Evolutionary conservation across 805 yeast genomes (phyloP).

Genomic region (Starmerella vaccinii): DNA sequence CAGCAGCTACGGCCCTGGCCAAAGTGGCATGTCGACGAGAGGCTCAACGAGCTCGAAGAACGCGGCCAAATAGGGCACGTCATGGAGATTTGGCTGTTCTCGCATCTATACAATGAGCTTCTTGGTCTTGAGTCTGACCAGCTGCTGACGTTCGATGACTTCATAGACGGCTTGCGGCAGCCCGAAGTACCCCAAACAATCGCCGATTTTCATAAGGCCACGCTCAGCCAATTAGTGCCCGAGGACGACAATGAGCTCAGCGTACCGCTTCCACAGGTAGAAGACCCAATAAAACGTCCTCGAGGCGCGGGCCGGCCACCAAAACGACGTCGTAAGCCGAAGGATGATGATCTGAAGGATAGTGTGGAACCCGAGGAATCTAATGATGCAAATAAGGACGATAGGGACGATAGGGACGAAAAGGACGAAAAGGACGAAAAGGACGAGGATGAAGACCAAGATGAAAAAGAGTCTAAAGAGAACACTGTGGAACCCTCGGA

Average conservation of each 20-base stretch:
- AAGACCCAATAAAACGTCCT: constrained; percentile 21
- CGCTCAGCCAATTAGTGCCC: constrained; percentile 46
- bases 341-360: constrained; percentile 14
- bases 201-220: constrained; percentile 59
- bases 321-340: constrained; percentile 1
- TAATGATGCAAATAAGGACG: constrained; percentile 23
- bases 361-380: constrained; percentile 29
- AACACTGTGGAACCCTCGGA: constrained; percentile 13
- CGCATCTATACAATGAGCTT: constrained; percentile 58
- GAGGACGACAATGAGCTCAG: constrained; percentile 35
- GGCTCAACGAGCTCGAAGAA: constrained; percentile 10
- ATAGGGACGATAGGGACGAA: constrained; percentile 17
- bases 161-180: constrained; percentile 44
- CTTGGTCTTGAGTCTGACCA: constrained; percentile 45
- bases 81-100: constrained; percentile 63
- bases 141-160: constrained; percentile 66
- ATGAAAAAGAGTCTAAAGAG: constrained; percentile 29
- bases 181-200: constrained; percentile 31
- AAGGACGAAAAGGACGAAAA: not conserved
- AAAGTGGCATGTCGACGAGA: constrained; percentile 19
- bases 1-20: constrained; percentile 20
- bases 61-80: constrained; percentile 23
- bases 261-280: constrained; percentile 30
- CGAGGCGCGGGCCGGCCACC: constrained; percentile 7
- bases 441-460: constrained; percentile 27